These are phyloP conservation scores for Tylopilus balloui DNA, from an alignment of 768 basidiomycete species.

Conservation along the genomic window DNA sequence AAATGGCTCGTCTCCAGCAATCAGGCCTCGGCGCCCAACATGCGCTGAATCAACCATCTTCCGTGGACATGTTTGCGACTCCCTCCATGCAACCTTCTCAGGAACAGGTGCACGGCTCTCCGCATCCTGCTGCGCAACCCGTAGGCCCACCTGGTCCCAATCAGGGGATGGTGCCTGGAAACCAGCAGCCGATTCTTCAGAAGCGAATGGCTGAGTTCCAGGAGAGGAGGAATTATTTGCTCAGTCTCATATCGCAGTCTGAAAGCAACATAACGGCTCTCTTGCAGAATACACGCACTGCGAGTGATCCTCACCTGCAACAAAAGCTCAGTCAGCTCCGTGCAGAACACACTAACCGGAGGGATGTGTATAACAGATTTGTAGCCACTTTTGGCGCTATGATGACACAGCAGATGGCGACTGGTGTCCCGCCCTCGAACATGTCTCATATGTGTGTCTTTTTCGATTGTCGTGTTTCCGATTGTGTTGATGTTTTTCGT, in stretches of 20 bases:
- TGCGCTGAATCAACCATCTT: constrained; percentile 36
- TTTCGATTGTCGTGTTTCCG: not conserved
- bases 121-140: constrained; percentile 32
- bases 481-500: constrained; percentile 7
- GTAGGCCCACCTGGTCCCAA: constrained; percentile 17
- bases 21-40: constrained; percentile 30
- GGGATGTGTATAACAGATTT: constrained; percentile 39
- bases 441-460: constrained; percentile 34
- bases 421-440: constrained; percentile 20
- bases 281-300: constrained; percentile 9
- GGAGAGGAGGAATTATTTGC: constrained; percentile 18
- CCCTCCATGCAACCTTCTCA: constrained; percentile 37
- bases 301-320: constrained; percentile 15
- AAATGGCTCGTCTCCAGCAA: constrained; percentile 36
- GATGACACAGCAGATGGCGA: constrained; percentile 24
- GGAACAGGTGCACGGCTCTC: constrained; percentile 49
- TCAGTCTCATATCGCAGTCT: constrained; percentile 4
- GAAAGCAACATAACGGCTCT: constrained; percentile 12
- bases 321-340: constrained; percentile 18
- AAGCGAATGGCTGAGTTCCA: constrained; percentile 24
- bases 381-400: constrained; percentile 26
- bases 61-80: constrained; percentile 46
- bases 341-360: constrained; percentile 27
- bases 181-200: constrained; percentile 23
- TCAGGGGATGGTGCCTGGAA: constrained; percentile 23